Base-by-base conservation (phyloP, 208 protist genomes). In the Leishmania arabica region DNA sequence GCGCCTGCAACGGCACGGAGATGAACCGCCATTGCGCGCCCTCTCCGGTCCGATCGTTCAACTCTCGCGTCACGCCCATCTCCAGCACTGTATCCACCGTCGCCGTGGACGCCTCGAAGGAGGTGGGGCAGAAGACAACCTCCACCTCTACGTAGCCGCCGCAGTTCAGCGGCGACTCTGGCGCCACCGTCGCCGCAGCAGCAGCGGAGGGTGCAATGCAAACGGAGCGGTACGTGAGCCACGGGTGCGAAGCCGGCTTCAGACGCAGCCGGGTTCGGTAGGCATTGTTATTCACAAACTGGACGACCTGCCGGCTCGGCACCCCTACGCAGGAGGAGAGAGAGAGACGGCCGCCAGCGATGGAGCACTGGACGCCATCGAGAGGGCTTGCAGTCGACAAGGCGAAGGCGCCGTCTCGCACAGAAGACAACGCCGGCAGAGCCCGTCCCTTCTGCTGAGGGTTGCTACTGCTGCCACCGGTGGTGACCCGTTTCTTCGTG, bases 91-190 rank as follows among this genome's bases (percentile, higher is more conserved):
- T 73, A 8, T 75, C 84, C 65, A 98, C 47, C n/a, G 75, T 56
- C 34, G 89, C 88, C 66, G 89, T 89, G 21, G 87, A 80, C 56
- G 73, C 81, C 75, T 91, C 89, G 68, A 88, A 79, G 21, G 78
- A 79, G 47, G 62, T 49, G 0, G 95, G 93, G 56, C 84, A 65
- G 78, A 96, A 98, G 68, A 80, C 60, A 5, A 98, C 88, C 60
- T 82, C 84, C 37, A 98, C 91, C 78, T 96, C 93, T 21, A 98
- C 84, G 82, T 91, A 98, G n/a, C 93, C 95, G 51, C 93, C 93
- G 73, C 85, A 95, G 75, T 81, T 91, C 79, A 96, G 83, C 64
- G 86, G 86, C 40, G 82, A 79, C 77, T 86, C 84, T 31, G 78
- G 65, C 21, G 80, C 51, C n/a, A 77, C 78, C 9, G 66, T 34